A percentile compares a stretch with the other conserved stretches of the same genome.
Evolutionary conservation across 2,329 filamentous ascomycete genomes (phyloP).

Genomic region (Fusarium clavum): DNA sequence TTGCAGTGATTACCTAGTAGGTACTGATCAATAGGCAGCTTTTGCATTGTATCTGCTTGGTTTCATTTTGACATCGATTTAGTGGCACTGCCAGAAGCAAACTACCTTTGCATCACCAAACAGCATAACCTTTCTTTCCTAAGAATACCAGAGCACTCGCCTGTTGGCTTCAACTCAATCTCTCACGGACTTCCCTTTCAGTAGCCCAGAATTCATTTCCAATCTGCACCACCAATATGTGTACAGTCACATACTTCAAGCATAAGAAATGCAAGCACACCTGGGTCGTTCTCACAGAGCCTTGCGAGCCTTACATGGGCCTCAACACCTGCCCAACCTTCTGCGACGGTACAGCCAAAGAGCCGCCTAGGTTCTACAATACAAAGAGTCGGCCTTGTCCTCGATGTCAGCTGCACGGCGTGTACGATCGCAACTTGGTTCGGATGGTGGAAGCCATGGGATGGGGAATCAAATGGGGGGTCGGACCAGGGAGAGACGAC

Average conservation of each 20-base stretch:
- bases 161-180: not conserved
- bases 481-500: conserved; percentile 56
- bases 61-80: conserved; percentile 16
- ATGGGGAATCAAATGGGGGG: conserved; percentile 60
- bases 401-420: conserved; percentile 53
- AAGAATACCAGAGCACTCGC: not conserved
- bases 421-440: conserved; percentile 61
- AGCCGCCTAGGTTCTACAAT: conserved; percentile 50
- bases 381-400: conserved; percentile 57
- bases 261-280: conserved; percentile 63
- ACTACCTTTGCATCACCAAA: not conserved
- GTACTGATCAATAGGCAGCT: conserved; percentile 1
- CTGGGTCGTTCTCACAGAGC: conserved; percentile 61
- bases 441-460: conserved; percentile 60
- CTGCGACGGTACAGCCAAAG: conserved; percentile 53
- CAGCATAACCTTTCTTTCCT: not conserved
- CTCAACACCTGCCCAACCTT: conserved; percentile 62
- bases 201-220: not conserved
- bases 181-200: not conserved
- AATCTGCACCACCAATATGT: conserved; percentile 53
- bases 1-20: not conserved
- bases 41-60: conserved; percentile 6
- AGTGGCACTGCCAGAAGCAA: conserved; percentile 12
- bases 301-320: conserved; percentile 62
- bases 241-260: conserved; percentile 59